phyloP scores from a whole-genome alignment of 2,329 filamentous ascomycete species.

The Aspergillus glaucus region DNA sequence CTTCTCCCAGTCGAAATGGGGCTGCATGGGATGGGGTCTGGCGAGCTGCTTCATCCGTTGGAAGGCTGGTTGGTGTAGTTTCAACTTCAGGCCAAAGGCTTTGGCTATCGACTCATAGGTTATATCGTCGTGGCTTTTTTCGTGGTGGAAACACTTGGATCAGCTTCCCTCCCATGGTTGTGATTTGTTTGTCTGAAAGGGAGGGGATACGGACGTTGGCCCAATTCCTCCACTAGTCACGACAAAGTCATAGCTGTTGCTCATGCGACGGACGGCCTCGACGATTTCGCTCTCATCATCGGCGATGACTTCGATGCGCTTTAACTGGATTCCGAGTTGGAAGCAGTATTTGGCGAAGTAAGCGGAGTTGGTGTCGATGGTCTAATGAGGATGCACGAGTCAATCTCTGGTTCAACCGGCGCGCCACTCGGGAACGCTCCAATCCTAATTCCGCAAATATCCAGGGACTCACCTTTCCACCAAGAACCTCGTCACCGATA shows the following conservation, averaged over 20 bases:
- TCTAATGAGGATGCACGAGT: constrained; percentile 35
- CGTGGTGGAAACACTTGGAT: background rate
- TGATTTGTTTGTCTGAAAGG: background rate
- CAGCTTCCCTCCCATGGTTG: background rate
- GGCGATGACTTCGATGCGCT: constrained; percentile 84
- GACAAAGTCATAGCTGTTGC: constrained; percentile 82
- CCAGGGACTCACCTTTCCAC: constrained; percentile 66
- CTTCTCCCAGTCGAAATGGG: constrained; percentile 75
- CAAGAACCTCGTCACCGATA: constrained; percentile 94
- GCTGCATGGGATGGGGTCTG: constrained; percentile 64
- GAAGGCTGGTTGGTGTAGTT: constrained; percentile 70
- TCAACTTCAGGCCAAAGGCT: constrained; percentile 71
- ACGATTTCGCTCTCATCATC: constrained; percentile 88
- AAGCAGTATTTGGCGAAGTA: constrained; percentile 63
- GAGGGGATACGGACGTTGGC: constrained; percentile 63
- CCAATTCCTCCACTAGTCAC: constrained; percentile 94
- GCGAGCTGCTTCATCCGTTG: constrained; percentile 78
- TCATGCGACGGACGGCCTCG: constrained; percentile 83
- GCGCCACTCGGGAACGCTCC: background rate
- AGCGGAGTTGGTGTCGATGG: constrained; percentile 60
- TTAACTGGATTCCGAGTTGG: constrained; percentile 61
- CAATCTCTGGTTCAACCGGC: background rate
- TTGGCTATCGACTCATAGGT: constrained; percentile 92
- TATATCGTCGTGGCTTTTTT: constrained; percentile 85
- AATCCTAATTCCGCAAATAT: background rate